A percentile compares a stretch with the other conserved stretches of the same genome.
phyloP scores from a whole-genome alignment of 345 rosid genomes.

The Bruguiera gymnorhiza region DNA sequence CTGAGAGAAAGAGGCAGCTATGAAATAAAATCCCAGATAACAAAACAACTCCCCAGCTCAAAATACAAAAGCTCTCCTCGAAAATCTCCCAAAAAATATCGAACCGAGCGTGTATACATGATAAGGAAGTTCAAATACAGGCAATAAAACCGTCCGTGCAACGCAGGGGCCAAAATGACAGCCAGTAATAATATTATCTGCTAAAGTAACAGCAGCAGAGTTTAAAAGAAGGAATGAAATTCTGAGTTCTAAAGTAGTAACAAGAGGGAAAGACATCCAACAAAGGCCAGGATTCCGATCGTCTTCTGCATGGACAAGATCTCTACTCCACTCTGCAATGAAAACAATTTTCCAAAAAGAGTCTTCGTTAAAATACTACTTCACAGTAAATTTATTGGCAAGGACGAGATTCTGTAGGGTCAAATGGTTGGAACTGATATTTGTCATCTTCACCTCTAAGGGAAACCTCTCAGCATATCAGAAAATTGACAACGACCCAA shows the following conservation, averaged over 20 bases:
- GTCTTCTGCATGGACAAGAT: conserved; percentile 25
- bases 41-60: conserved; percentile 5
- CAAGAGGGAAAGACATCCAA: conserved; percentile 32
- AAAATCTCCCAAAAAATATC: conserved; percentile 40
- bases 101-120: conserved; percentile 25
- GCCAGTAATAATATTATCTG: conserved; percentile 11
- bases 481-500: too few species aligned
- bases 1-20: conserved; percentile 8
- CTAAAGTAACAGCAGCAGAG: neutral
- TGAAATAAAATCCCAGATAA: conserved; percentile 12
- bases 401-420: too few species aligned
- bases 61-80: conserved; percentile 26
- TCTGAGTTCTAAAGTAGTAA: conserved; percentile 32
- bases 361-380: neutral
- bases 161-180: conserved; percentile 23
- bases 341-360: neutral
- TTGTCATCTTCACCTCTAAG: too few species aligned
- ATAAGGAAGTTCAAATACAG: conserved; percentile 11
- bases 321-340: conserved; percentile 54
- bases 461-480: too few species aligned
- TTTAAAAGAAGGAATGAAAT: neutral
- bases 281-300: conserved; percentile 24
- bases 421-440: too few species aligned
- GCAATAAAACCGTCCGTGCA: conserved; percentile 8
- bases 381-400: neutral